Evolutionary conservation across 495 filamentous ascomycete genomes (phyloP), one percentile per base, ranked within the genome.

Genomic region (Penicillium bialowiezense): DNA sequence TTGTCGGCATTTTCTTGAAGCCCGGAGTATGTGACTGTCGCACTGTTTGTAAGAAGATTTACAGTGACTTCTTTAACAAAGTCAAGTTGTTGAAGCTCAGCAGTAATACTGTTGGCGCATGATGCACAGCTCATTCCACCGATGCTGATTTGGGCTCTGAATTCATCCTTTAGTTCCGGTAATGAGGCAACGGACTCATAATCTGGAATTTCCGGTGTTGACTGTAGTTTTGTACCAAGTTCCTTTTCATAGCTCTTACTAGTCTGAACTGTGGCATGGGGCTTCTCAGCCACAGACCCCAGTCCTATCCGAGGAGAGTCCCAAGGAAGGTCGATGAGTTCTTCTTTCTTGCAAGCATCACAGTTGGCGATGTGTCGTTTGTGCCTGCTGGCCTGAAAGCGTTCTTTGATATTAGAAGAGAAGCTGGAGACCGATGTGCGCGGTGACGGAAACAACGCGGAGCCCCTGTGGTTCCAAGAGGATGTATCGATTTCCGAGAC

Each of bases 121-220:
- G 82, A 76, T 23, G 77, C 78, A 62, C 83, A 86, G n/a, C 77
- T 85, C 83, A 87, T 87, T 4, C 83, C 83, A 7, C 67, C 70
- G 50, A 87, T 77, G 41, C 70, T 73, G 3, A 87, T 56, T 1
- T 60, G 69, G 0, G 74, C 77, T 35, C 59, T 67, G 52, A 68
- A 78, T 32, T 61, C 58, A 36, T 60, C 59, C 1, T 7, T 7
- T 24, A 41, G 13, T 17, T 36, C n/a, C 17, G 34, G 8, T 35
- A 33, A n/a, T 36, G 51, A 59, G 6, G 20, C 23, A 21, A 14
- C 12, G 3, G 23, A 23, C 7, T 34, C 20, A 18, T 33, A 31
- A 1, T 31, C 14, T 17, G 43, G 15, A 40, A 32, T 38, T 7
- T 34, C 39, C 6, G 50, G 28, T 2, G 50, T 26, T 17, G 32